Percentiles rank a stretch among this genome's conserved stretches.
These are phyloP conservation scores for Clarireedia monteithiana DNA, from an alignment of 2,329 filamentous ascomycete species.

Conservation along the genomic window DNA sequence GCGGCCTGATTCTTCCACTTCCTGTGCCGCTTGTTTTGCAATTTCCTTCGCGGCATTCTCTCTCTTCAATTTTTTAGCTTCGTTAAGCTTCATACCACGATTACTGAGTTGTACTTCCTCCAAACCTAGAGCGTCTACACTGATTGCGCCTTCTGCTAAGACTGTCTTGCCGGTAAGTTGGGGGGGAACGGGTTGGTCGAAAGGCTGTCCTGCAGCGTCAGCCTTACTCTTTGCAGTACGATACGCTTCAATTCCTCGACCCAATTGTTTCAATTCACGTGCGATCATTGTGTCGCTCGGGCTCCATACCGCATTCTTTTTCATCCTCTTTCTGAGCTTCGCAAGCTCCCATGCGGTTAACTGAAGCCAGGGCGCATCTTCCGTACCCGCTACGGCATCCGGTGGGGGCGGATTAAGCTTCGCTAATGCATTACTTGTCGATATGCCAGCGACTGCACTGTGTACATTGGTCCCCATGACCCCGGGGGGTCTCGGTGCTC, in stretches of 20 bases:
- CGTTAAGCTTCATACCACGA: conserved; percentile 70
- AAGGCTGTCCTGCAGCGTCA: conserved; percentile 55
- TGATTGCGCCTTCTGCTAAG: conserved; percentile 52
- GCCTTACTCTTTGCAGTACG: conserved; percentile 55
- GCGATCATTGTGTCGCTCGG: conserved; percentile 83
- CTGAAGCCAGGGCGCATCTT: conserved; percentile 57
- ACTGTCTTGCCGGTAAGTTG: conserved; percentile 32
- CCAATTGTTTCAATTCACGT: conserved; percentile 64
- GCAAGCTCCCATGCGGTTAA: conserved; percentile 58
- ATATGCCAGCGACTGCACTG: conserved; percentile 30
- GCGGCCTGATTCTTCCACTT: conserved; percentile 49
- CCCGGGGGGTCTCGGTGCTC: conserved; percentile 26
- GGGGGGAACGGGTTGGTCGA: conserved; percentile 37
- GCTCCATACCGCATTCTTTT: conserved; percentile 82
- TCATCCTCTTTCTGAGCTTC: conserved; percentile 74
- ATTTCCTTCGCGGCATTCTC: conserved; percentile 66
- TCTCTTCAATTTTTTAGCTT: conserved; percentile 69
- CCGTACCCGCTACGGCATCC: conserved; percentile 49
- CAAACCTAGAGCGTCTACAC: conserved; percentile 39
- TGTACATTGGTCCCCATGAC: conserved; percentile 30
- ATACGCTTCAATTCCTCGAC: conserved; percentile 57
- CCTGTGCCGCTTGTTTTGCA: conserved; percentile 53
- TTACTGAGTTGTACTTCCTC: conserved; percentile 61
- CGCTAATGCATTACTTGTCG: conserved; percentile 30
- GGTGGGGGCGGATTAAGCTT: conserved; percentile 49